These are phyloP conservation scores for Colletotrichum sp. DNA, from an alignment of 2,329 filamentous ascomycete genomes.

Conservation along the genomic window DNA sequence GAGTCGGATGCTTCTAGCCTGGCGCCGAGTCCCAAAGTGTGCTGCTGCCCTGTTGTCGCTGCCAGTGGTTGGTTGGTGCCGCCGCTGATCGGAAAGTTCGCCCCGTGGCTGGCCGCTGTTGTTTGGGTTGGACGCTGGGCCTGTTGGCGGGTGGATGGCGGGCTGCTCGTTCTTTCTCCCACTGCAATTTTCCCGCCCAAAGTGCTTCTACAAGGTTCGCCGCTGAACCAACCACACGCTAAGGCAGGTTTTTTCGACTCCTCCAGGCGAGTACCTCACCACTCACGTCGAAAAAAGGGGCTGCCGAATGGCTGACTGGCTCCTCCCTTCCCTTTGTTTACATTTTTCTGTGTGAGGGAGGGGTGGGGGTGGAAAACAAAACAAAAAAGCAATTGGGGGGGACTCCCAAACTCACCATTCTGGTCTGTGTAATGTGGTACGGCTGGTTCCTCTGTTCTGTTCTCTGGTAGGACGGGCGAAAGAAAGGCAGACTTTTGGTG, in stretches of 20 bases:
- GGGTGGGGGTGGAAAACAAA: neutral
- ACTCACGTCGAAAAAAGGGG: neutral
- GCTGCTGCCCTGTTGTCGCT: neutral
- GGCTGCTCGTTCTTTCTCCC: neutral
- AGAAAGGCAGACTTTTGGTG: neutral
- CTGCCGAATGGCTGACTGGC: slow-evolving; percentile 5
- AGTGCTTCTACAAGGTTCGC: slow-evolving; percentile 11
- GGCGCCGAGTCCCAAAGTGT: neutral
- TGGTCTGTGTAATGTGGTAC: slow-evolving; percentile 21
- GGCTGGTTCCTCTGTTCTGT: neutral
- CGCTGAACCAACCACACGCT: slow-evolving; percentile 14
- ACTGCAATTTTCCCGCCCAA: neutral
- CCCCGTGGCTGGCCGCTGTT: neutral
- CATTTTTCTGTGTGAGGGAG: neutral
- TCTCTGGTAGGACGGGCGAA: neutral
- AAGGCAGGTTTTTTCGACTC: slow-evolving; percentile 1
- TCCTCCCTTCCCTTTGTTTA: slow-evolving; percentile 18
- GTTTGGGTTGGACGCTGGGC: slow-evolving; percentile 8
- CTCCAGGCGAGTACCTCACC: neutral
- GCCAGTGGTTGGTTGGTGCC: neutral
- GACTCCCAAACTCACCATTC: slow-evolving; percentile 39
- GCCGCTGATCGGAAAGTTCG: slow-evolving; percentile 5
- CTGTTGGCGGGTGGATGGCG: slow-evolving; percentile 23
- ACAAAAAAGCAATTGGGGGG: slow-evolving; percentile 11
- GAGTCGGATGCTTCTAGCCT: neutral